Evolutionary conservation across 306 rosid genomes (phyloP), one percentile per base, ranked within the genome.

Genomic region (Spatholobus suberectus): DNA sequence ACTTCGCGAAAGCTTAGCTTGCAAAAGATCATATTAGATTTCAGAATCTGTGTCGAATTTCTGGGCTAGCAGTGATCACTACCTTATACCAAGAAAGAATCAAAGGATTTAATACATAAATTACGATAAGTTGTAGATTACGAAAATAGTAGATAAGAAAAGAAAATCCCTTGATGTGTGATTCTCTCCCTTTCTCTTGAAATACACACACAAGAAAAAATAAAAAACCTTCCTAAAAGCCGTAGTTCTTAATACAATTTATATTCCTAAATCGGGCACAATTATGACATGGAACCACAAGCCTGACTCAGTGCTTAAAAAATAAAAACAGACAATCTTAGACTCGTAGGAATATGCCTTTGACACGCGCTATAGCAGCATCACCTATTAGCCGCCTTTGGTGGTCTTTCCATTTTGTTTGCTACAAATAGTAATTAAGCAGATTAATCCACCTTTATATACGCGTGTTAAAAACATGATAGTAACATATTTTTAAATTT

Each of bases 211-310:
- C 3, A 1, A 3, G 32, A 3, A 6, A 52, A 52, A 47, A 24
- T 5, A 58, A 23, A 58, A 58, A 4, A n/a, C n/a, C 15, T 66
- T 71, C 76, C 3, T 9, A 24, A n/a, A 68, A 79, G 41, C 68
- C 10, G 1, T 61, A 13, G 38, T 61, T 29, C 5, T 62, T 32
- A 6, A 62, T 27, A 29, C 70, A 14, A 13, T 34, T 6, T 41
- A 34, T 54, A 18, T 37, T 21, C 54, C 29, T 51, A 38, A 74
- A 82, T 49, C 6, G 8, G 26, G 40, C 23, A 34, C 2, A 75
- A 78, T 78, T 66, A 34, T 49, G 85, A 75, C 70, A 38, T 38
- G 68, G 26, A 40, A 66, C 61, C 61, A 51, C 14, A 27, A 40
- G 4, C 35, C 17, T 44, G 41, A 68, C 24, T 46, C 18, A 21